phyloP scores from a whole-genome alignment of 208 protist genomes.

The Zelonia costaricensis region DNA sequence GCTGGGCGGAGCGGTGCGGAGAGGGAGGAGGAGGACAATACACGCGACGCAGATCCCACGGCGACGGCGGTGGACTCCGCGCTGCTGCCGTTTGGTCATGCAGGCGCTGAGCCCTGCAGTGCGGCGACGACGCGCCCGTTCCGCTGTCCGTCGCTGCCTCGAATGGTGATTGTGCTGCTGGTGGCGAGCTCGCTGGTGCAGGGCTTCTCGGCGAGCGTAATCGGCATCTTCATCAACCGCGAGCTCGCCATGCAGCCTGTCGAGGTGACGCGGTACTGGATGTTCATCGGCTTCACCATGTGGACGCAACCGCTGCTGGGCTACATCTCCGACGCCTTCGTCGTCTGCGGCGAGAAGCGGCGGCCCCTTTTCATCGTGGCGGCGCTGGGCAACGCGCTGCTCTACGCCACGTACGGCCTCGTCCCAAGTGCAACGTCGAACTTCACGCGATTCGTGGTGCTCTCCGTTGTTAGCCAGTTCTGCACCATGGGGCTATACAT shows the following conservation, averaged over 20 bases:
- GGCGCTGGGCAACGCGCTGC: conserved; percentile 19
- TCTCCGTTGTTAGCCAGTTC: conserved; percentile 33
- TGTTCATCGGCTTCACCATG: conserved; percentile 35
- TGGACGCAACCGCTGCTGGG: conserved; percentile 39
- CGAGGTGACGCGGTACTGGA: conserved; percentile 41
- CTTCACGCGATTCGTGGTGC: conserved; percentile 23
- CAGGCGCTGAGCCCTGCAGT: not conserved
- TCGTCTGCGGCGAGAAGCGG: conserved; percentile 39
- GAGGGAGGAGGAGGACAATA: no score
- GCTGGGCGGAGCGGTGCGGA: no score
- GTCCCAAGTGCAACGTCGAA: not conserved
- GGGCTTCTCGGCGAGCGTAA: conserved; percentile 28
- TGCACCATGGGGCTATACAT: conserved; percentile 50
- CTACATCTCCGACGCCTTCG: conserved; percentile 36
- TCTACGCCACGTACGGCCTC: conserved; percentile 31
- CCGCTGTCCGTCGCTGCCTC: not conserved
- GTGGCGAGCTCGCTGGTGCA: conserved; percentile 32
- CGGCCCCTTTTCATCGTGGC: conserved; percentile 41
- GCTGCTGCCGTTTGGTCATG: not conserved
- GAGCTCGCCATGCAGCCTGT: conserved; percentile 29
- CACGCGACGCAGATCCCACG: no score
- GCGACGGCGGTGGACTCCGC: no score
- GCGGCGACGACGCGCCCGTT: not conserved
- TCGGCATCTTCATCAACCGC: conserved; percentile 40
- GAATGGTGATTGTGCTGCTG: conserved; percentile 35